Base-by-base conservation (phyloP, 2,329 filamentous ascomycete species). In the Raffaelea ambrosiae region DNA sequence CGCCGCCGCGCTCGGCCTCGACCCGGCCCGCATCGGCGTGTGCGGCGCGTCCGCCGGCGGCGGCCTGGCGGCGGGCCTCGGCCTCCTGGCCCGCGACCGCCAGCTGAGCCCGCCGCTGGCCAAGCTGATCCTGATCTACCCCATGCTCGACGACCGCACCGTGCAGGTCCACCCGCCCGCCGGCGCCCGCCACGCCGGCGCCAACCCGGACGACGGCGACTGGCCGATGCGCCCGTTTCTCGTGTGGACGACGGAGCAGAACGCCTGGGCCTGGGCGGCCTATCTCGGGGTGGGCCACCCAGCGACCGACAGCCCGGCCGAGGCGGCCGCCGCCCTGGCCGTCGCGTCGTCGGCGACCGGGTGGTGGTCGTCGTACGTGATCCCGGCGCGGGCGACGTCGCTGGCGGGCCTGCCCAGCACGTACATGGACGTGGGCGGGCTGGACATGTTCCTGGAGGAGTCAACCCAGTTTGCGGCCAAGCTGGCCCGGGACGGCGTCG, bases 71-170 rank as follows among this genome's bases (percentile, higher is more conserved):
- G 52, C 54, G 3, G 58, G 53, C 1, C 23, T 55, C 5, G 55
- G 70, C 1, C 62, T 80, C 23, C 68, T 73, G 67, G 63, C 63
- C 0, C 55, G 65, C 7, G 63, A 66, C 44, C 47, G 54, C 10
- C 48, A 47, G 7, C 23, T 64, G 1, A 21, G n/a, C 1, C 63
- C 64, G 7, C 59, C 58, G 0, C 31, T 67, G 4, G 60, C 58
- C 9, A 63, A 61, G 48, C 58, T 62, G 43, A 53, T 66, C 10
- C 53, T 68, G 5, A 46, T 66, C 2, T 66, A 61, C 41, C 65
- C 66, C 13, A 66, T 66, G 64, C 55, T 68, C 4, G 65, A 69
- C 43, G 62, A 67, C 49, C 55, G 62, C 19, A 60, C 58, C 5
- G 44, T 41, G 1, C 40, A 45, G 29, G 9, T 18, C 10, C 31